Evolutionary conservation across 1,284 basidiomycete species (phyloP), one percentile per base, ranked within the genome.

Genomic region (Mycena citricolor): DNA sequence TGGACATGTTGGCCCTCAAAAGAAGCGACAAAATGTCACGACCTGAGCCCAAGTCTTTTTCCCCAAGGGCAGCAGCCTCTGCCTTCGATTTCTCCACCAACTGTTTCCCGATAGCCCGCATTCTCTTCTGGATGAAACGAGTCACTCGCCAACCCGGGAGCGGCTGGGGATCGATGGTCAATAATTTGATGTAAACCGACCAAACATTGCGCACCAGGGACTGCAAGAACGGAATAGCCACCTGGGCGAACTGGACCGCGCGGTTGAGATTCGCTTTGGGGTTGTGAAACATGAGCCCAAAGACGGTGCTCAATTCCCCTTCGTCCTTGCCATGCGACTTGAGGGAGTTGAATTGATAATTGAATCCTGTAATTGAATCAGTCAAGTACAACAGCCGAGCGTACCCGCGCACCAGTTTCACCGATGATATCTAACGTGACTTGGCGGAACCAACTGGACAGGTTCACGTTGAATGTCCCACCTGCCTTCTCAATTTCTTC

Each of bases 381-480:
- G 8, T 25, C 23, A 12, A 40, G n/a, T 37, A 12, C 20, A 10
- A 24, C n/a, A 26, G 23, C 20, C 8, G 23, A 39, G 22, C 35
- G 19, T 20, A 22, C 16, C 39, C 34, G n/a, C 41, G 44, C 38
- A 73, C 83, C 83, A 16, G 83, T 79, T n/a, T 77, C 62, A 8
- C 83, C 83, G 42, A 89, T 86, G 19, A 85, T 69, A 54, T 87
- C 84, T 24, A 87, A 63, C 0, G 84, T 86, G 42, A 71, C 67
- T 42, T 70, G 71, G 33, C 68, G 76, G 8, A 86, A 59, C 71
- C 76, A 81, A 1, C 69, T 61, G 6, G 81, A 61, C 2, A 77
- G 69, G 48, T 87, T 44, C 13, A 52, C 77, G 17, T 77, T 55
- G 5, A 55, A 60, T 2, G 47, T 63, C 19, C 56, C 54, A 45